Evolutionary conservation across 129 eudicot genomes (phyloP), one percentile per base, ranked within the genome.

Genomic region (Chrysanthemum lavandulifolium): DNA sequence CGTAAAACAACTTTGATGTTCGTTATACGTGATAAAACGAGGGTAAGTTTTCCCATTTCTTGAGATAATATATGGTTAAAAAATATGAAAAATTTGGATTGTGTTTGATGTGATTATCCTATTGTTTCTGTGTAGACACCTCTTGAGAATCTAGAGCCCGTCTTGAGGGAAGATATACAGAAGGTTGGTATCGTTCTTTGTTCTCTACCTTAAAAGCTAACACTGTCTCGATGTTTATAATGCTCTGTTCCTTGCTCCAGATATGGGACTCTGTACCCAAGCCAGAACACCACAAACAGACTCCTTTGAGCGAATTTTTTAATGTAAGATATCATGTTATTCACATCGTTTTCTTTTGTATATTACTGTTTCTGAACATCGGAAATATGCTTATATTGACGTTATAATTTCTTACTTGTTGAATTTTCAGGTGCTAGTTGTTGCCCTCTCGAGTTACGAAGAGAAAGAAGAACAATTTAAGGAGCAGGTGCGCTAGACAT

Each of bases 251-350:
- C 36, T 36, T 69, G 56, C 45, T 61, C 60, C 71, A 94, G 98
- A 94, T 94, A 78, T 94, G 98, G 98, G 98, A 90, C 79, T 84
- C 93, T 31, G 98, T 94, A 76, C 96, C 98, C 63, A 94, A 94
- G 83, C 98, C 98, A 50, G 91, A 88, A 80, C 97, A 91, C 54
- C 97, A 90, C 89, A 90, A 86, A 76, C 91, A 95, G 43, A 95
- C 99, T 55, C 99, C 99, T 40, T 59, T 95, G 33, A 88, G 99
- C 80, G 99, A 90, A 23, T 95, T 95, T 88, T 95, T 95, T 69
- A 95, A 90, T 86, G 99, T 95, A 84, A 93, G 98, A 61, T 56
- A 36, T 27, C 13, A 52, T 62, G 45, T 67, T 70, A 45, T 49
- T 67, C 21, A 6, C 27, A 50, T 25, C 48, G 54, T 36, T 71